Conservation (phyloP, 495 filamentous ascomycete species). For the Thermochaetoides thermophila region DNA sequence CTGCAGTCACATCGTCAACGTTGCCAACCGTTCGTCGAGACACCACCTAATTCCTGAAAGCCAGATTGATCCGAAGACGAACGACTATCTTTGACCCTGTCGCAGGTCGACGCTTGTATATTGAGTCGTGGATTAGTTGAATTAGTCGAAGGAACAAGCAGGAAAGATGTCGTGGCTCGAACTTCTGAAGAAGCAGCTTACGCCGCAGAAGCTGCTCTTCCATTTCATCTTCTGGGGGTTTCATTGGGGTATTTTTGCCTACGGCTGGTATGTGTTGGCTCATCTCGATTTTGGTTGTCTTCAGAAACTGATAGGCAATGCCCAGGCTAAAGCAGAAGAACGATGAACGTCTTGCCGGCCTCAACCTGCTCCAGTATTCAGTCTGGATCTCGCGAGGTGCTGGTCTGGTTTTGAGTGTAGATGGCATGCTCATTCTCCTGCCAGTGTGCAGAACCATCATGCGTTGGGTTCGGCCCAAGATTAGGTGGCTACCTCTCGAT, state of each 20-base stretch:
- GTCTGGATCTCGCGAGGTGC: constrained; percentile 96
- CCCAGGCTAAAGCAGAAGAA: background rate
- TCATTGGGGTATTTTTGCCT: constrained; percentile 67
- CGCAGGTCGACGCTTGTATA: constrained; percentile 37
- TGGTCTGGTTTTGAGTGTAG: constrained; percentile 64
- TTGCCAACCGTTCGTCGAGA: background rate
- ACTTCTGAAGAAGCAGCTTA: constrained; percentile 44
- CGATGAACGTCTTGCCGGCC: constrained; percentile 41
- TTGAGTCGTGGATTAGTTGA: constrained; percentile 7
- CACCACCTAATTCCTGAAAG: constrained; percentile 7
- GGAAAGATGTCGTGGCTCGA: constrained; percentile 27
- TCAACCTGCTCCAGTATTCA: constrained; percentile 74
- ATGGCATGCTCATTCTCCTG: constrained; percentile 74
- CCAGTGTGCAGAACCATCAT: constrained; percentile 91
- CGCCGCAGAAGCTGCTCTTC: constrained; percentile 56
- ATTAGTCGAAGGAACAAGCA: constrained; percentile 9
- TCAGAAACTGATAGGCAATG: constrained; percentile 10
- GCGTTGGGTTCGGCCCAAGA: constrained; percentile 68
- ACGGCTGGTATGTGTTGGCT: constrained; percentile 83
- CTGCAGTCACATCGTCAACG: constrained; percentile 2
- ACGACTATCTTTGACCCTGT: constrained; percentile 22
- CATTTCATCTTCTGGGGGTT: constrained; percentile 73
- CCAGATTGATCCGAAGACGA: constrained; percentile 10
- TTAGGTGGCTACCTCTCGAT: constrained; percentile 79
- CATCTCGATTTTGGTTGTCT: too few relatives aligned